Evolutionary conservation across 2,329 filamentous ascomycete species (phyloP).

Genomic region (Fusarium avenaceum): DNA sequence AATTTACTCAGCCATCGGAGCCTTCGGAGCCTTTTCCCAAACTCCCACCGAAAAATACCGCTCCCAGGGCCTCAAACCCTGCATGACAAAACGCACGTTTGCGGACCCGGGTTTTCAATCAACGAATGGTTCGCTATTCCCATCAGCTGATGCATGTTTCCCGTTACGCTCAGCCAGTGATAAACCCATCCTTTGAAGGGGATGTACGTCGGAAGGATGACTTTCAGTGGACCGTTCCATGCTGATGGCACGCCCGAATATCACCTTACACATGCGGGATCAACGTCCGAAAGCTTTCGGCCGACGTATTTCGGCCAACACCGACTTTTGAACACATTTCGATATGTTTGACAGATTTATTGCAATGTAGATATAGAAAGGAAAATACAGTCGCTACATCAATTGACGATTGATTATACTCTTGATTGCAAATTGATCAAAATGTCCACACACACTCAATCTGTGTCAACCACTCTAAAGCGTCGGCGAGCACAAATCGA

Average conservation of each 20-base stretch:
- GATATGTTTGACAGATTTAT: not conserved
- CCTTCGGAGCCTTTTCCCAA: too few species aligned
- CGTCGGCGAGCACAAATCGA: not conserved
- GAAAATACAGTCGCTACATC: not conserved
- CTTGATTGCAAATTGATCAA: not conserved
- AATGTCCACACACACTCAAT: slow-evolving; percentile 1
- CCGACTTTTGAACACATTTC: slow-evolving; percentile 17
- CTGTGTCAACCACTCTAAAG: not conserved
- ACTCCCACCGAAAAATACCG: slow-evolving; percentile 1
- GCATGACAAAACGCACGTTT: not conserved
- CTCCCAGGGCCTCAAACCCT: slow-evolving; percentile 1
- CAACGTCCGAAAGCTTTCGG: slow-evolving; percentile 30
- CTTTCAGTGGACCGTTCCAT: not conserved
- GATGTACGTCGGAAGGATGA: not conserved
- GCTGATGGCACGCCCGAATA: not conserved
- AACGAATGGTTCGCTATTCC: slow-evolving; percentile 11
- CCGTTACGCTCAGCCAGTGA: not conserved
- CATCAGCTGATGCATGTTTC: not conserved
- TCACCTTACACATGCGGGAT: slow-evolving; percentile 1
- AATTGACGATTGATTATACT: not conserved
- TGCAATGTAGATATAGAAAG: not conserved
- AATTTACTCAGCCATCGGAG: not conserved
- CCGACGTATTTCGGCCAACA: slow-evolving; percentile 34
- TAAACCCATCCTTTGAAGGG: not conserved
- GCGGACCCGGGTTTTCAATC: not conserved